Percentiles rank a stretch among this genome's conserved stretches.
These are phyloP conservation scores for Silene conica DNA, from an alignment of 148 eudicot species.

Conservation along the genomic window DNA sequence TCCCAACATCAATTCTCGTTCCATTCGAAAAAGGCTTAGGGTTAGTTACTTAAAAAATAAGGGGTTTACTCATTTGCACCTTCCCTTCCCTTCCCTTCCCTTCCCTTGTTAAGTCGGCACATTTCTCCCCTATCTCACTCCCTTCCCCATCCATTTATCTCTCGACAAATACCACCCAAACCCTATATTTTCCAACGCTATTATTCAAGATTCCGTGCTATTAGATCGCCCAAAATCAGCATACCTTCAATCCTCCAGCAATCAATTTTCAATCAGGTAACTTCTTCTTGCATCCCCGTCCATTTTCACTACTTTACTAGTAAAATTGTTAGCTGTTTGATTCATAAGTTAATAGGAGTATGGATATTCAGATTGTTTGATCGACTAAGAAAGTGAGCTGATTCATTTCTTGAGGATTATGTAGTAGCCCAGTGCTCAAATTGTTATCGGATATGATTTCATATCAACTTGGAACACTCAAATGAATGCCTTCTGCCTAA, in stretches of 20 bases:
- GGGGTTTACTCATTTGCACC: too few relatives aligned
- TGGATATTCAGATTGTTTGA: not conserved
- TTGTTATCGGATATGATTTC: too few relatives aligned
- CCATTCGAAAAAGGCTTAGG: not conserved
- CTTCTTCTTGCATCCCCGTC: not conserved
- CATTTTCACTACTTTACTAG: not conserved
- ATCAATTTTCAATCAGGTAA: not conserved
- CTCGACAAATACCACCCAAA: not conserved
- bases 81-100: too few relatives aligned
- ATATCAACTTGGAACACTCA: too few relatives aligned
- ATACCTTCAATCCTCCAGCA: not conserved
- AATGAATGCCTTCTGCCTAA: too few relatives aligned
- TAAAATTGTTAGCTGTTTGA: not conserved
- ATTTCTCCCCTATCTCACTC: not conserved
- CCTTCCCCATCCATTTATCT: not conserved
- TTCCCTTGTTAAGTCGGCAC: not conserved
- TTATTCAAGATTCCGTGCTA: not conserved
- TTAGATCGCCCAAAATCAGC: not conserved
- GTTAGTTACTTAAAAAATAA: not conserved
- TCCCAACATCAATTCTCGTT: too few relatives aligned
- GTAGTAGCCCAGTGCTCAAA: too few relatives aligned
- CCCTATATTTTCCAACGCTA: not conserved
- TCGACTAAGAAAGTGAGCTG: not conserved
- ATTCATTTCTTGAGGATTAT: too few relatives aligned
- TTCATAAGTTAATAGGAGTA: not conserved